A percentile compares a stretch with the other conserved stretches of the same genome.
phyloP scores from a whole-genome alignment of 1,284 basidiomycete species.

The Microbotryum lychnidis-dioicae region DNA sequence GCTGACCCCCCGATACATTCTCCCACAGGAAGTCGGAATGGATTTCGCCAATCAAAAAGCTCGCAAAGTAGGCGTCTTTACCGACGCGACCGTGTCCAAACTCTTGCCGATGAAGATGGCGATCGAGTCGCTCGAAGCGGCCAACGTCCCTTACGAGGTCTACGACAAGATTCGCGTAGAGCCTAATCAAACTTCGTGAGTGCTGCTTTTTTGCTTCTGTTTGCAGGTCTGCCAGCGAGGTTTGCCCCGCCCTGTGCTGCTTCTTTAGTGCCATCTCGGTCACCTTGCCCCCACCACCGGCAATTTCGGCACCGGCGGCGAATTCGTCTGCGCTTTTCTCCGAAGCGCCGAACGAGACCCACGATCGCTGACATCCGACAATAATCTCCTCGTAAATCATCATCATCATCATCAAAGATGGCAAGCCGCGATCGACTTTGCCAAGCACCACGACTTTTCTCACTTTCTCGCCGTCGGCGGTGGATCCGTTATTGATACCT shows the following conservation, averaged over 20 bases:
- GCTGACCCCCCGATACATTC: no score
- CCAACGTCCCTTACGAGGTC: slow-evolving; percentile 58
- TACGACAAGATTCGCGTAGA: slow-evolving; percentile 79
- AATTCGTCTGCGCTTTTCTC: no score
- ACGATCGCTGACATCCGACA: not conserved
- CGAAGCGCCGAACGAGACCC: not conserved
- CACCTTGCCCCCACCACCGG: no score
- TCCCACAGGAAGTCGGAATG: slow-evolving; percentile 69
- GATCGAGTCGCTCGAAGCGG: slow-evolving; percentile 65
- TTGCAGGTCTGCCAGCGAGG: not conserved
- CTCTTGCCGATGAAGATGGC: slow-evolving; percentile 64
- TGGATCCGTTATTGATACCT: slow-evolving; percentile 74
- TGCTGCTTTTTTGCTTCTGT: not conserved
- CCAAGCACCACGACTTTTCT: slow-evolving; percentile 74
- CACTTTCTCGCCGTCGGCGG: slow-evolving; percentile 76
- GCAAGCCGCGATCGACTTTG: slow-evolving; percentile 80
- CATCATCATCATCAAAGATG: slow-evolving; percentile 50
- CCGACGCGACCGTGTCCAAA: slow-evolving; percentile 75
- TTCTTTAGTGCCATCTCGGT: not conserved
- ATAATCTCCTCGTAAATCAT: not conserved
- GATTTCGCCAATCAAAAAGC: slow-evolving; percentile 85
- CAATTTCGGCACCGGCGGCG: not conserved
- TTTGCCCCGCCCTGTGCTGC: not conserved
- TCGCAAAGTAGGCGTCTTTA: slow-evolving; percentile 83
- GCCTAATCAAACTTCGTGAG: slow-evolving; percentile 68